Base-by-base conservation (phyloP, 495 filamentous ascomycete species). In the Podospora tetraspora region DNA sequence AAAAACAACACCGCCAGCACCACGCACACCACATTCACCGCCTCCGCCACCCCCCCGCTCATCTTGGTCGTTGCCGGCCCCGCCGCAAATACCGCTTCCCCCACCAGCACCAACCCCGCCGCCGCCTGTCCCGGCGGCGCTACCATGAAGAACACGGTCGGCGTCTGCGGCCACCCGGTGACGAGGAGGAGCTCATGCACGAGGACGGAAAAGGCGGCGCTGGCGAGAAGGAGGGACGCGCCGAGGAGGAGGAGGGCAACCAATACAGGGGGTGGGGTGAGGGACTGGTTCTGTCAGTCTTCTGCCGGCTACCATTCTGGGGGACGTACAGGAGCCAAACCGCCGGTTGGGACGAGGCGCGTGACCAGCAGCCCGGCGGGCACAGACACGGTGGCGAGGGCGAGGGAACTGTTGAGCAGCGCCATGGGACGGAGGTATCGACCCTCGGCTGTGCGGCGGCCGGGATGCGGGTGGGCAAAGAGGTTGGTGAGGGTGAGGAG, bases 121-220 rank as follows among this genome's bases (percentile, higher is more conserved):
- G 69, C 71, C 13, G 59, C 61, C 52, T 68, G 66, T 13, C 65
- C 66, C 19, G 68, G 24, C 3, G 69, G 61, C n/a, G 69, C 71
- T 10, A 71, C 63, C 24, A 71, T 25, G 22, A 34, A 59, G n/a
- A 71, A 66, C n/a, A 68, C 56, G 3, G 25, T n/a, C 11, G 58
- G 52, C 13, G 69, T 66, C 34, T 65, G 57, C 21, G 72, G 64
- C 52, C 56, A 66, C 9, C 67, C 57, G 1, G 63, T 64, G 22
- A 71, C 71, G 12, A 71, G 69, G 7, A 71, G 25, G 37, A 73
- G 52, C 21, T 73, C 69, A 27, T 69, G 66, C 34, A 69, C 19
- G 6, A 73, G 23, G 12, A 69, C 69, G 7, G 61, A 22, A n/a
- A 64, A 71, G 1, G 61, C 52, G 1, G 71, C 43, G 29, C 69